Evolutionary conservation across 116 monocot genomes (phyloP).

Genomic region (Phalaenopsis hybrid): DNA sequence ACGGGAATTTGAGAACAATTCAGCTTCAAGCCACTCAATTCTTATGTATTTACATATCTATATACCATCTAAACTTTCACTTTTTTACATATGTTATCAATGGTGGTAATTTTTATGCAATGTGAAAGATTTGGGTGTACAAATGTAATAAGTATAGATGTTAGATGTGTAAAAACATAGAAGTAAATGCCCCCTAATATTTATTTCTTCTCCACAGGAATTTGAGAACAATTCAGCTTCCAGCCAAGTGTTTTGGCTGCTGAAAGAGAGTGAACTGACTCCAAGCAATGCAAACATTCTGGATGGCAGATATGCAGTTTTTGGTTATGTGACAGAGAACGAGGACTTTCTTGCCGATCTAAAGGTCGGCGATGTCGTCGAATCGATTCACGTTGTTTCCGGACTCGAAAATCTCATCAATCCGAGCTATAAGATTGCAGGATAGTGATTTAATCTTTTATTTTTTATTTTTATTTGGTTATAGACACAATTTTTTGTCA

Average conservation of each 20-base stretch:
- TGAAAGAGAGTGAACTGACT: slow-evolving; percentile 95
- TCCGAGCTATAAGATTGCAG: slow-evolving; percentile 83
- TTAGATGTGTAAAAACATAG: too few relatives aligned
- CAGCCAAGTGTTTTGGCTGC: slow-evolving; percentile 95
- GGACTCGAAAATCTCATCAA: slow-evolving; percentile 88
- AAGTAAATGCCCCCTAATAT: too few relatives aligned
- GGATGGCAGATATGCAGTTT: slow-evolving; percentile 87
- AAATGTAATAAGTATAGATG: too few relatives aligned
- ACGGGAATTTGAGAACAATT: too few relatives aligned
- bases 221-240: slow-evolving; percentile 88
- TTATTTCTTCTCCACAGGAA: slow-evolving; percentile 35
- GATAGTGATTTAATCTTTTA: slow-evolving; percentile 11
- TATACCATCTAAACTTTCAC: too few relatives aligned
- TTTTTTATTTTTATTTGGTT: too few relatives aligned
- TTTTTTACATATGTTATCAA: too few relatives aligned
- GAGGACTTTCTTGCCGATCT: slow-evolving; percentile 82
- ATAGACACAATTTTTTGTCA: neutral
- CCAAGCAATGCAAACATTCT: slow-evolving; percentile 96
- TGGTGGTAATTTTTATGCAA: too few relatives aligned
- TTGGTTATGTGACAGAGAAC: slow-evolving; percentile 84
- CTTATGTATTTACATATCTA: too few relatives aligned
- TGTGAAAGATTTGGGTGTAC: too few relatives aligned
- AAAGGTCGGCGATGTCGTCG: slow-evolving; percentile 89
- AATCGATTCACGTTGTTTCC: slow-evolving; percentile 82
- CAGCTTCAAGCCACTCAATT: too few relatives aligned